Conservation (phyloP, 306 rosid genomes). For the Prunus campanulata region DNA sequence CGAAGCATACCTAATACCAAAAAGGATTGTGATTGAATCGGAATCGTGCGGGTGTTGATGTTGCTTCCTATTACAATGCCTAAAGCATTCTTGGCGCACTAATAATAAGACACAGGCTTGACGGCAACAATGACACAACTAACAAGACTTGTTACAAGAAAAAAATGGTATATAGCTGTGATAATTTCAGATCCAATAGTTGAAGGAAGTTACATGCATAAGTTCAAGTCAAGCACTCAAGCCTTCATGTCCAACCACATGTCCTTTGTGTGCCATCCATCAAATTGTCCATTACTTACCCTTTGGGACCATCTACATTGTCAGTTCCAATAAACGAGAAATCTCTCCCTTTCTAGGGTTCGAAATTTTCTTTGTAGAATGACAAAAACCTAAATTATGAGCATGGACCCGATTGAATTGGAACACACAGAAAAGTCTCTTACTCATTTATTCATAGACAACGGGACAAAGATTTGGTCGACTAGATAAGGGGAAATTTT, state of each 20-base stretch:
- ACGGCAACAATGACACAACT: not conserved
- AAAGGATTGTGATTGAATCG: not conserved
- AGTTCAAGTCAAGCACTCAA: not conserved
- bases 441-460: not conserved
- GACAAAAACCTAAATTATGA: conserved; percentile 18
- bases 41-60: conserved; percentile 7
- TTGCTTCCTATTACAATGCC: not conserved
- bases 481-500: no score
- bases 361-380: conserved; percentile 21
- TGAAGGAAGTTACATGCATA: not conserved
- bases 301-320: conserved; percentile 29
- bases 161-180: not conserved
- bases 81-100: not conserved
- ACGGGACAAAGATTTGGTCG: conserved; percentile 8
- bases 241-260: conserved; percentile 6
- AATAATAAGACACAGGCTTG: not conserved
- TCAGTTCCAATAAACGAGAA: conserved; percentile 15
- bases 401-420: conserved; percentile 13
- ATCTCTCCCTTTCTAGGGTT: not conserved
- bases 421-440: not conserved
- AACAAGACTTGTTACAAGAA: not conserved
- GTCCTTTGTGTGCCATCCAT: not conserved
- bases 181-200: no score
- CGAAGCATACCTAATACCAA: conserved; percentile 2
- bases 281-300: conserved; percentile 7